Evolutionary conservation across 2,329 filamentous ascomycete species (phyloP), one percentile per base, ranked within the genome.

Genomic region (Aplosporella prunicola): DNA sequence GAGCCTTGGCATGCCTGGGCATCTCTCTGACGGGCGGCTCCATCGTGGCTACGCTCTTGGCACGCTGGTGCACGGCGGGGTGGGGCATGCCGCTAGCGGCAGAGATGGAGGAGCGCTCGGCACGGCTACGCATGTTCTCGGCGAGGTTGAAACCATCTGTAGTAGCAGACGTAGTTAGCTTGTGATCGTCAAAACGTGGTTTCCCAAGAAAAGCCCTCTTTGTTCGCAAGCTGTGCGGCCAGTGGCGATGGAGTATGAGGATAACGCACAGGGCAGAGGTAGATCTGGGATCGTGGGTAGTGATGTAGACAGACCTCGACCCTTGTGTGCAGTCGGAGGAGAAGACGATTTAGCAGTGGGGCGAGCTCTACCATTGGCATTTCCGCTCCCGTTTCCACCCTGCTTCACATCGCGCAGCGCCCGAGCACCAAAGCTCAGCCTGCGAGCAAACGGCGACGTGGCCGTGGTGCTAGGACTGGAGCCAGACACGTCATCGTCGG

Each of bases 111-210:
- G 76, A 67, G 63, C 86, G 88, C 67, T 93, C 86, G 52, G 88
- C 88, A 58, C 88, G 82, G 54, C 80, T 82, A 62, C 87, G 85
- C 71, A 95, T 78, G 68, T 93, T 88, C 69, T 95, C 89, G 57
- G 86, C 85, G 82, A 89, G 94, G 66, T 93, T 93, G 74, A 93
- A 94, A 61, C 84, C 85, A 72, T 91, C 86, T 72, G 85, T 82
- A 88, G 76, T 65, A 63, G 71, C 64, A 65, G 38, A 13, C 36
- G 47, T 51, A 40, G 78, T 82, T 74, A 82, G 78, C 78, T 73
- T 67, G 61, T 61, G 69, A 65, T 78, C 65, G 41, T 48, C 52
- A 35, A 55, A 44, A 33, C 43, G 27, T 9, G 20, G 15, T 16
- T 9, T 11, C 9, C 11, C 20, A 24, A 23, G 32, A 32, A n/a